Percentiles rank a stretch among this genome's conserved stretches.
phyloP scores from a whole-genome alignment of 129 eudicot species.

The Pseudognaphalium luteoalbum region DNA sequence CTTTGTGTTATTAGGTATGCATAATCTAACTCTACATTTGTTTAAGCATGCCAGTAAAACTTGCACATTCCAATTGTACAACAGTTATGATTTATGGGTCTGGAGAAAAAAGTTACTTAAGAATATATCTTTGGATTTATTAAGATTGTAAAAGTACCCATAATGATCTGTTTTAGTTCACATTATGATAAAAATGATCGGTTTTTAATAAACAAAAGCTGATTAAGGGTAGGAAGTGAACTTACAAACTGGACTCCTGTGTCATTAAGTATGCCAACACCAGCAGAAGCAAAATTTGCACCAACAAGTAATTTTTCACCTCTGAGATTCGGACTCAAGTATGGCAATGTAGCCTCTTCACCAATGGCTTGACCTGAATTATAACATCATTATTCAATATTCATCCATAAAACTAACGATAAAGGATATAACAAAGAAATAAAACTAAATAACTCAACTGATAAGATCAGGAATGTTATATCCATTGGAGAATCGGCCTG shows the following conservation, averaged over 20 bases:
- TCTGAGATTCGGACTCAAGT: slow-evolving; percentile 38
- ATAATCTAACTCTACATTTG: not conserved
- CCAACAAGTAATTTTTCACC: slow-evolving; percentile 43
- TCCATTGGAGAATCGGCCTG: slow-evolving; percentile 69
- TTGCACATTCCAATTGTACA: not conserved
- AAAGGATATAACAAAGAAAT: not conserved
- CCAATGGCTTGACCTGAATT: not conserved
- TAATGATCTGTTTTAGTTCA: not conserved
- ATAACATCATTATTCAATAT: not conserved
- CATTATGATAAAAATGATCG: not conserved
- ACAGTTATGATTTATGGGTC: not conserved
- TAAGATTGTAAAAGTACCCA: not conserved
- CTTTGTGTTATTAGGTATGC: not conserved
- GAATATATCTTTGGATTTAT: not conserved
- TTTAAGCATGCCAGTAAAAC: not conserved
- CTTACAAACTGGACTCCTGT: slow-evolving; percentile 53
- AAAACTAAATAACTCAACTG: slow-evolving; percentile 32
- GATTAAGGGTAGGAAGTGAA: not conserved
- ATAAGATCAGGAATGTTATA: slow-evolving; percentile 63
- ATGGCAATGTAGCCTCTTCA: slow-evolving; percentile 39
- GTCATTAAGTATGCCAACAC: slow-evolving; percentile 47
- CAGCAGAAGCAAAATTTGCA: slow-evolving; percentile 63
- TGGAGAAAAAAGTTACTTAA: not conserved
- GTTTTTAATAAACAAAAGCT: not conserved
- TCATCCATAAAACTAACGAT: not conserved